Base-by-base conservation (phyloP, 2,329 filamentous ascomycete species). In the Alternaria metachromatica region DNA sequence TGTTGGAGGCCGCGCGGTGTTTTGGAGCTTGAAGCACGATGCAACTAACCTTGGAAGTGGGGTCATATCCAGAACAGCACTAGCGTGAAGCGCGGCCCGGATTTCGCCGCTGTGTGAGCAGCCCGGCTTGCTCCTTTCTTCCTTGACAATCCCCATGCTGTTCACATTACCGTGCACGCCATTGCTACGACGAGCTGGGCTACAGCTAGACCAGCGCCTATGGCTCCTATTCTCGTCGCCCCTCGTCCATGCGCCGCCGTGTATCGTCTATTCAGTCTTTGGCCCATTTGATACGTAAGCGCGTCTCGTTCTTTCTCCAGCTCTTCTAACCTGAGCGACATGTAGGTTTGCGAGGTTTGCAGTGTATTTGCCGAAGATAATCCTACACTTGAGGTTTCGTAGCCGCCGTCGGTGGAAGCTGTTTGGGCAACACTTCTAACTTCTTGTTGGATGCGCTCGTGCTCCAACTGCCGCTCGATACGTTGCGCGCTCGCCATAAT, bases 101-200 rank as follows among this genome's bases (percentile, higher is more conserved):
- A 18, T 9, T 15, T 10, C 6, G 48, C 48, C n/a, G 13, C 26
- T 12, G 10, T 9, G 7, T 21, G 18, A 13, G 18, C 43, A 45
- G 18, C 43, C 12, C 6, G 3, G 3, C 5, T 12, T 45, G 43
- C 43, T 13, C n/a, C 26, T 9, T 21, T 18, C 28, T 25, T 18
- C 28, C 28, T 21, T 13, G 4, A n/a, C 48, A 4, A 11, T 11
- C 13, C 7, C 26, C n/a, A 50, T 12, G 9, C 18, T 4, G 15
- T 12, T 58, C 46, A 68, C 65, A 68, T 68, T 12, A 68, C 65
- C 21, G 50, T 63, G 53, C 65, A 68, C 11, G 65, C 63, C 9
- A 66, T 30, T n/a, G 65, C 63, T 25, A 63, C 65, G 37, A 64
- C 55, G 37, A 68, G 63, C 18, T 68, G 65, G 11, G 55, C 58